phyloP scores from a whole-genome alignment of 371 early-diverging fungal species.

The Mortierella sp. region DNA sequence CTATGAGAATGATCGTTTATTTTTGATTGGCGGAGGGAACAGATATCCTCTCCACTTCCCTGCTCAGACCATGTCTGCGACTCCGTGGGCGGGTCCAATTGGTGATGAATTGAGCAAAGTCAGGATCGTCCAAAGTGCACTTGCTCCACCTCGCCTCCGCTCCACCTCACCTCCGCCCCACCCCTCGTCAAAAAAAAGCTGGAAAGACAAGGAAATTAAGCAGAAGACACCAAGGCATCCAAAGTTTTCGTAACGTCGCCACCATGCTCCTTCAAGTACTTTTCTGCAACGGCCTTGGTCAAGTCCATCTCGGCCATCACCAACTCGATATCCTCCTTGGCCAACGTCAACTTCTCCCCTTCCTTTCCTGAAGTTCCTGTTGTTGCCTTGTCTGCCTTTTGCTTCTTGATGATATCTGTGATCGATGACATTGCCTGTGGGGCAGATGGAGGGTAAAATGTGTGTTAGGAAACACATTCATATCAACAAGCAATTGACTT shows the following conservation, averaged over 20 bases:
- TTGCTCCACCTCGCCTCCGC: no score
- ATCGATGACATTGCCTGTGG: slow-evolving; percentile 42
- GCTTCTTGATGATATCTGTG: slow-evolving; percentile 52
- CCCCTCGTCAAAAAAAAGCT: not conserved
- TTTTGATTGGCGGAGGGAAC: no score
- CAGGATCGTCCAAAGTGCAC: no score
- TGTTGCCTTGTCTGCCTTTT: slow-evolving; percentile 50
- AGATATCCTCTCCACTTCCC: no score
- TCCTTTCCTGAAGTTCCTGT: slow-evolving; percentile 33
- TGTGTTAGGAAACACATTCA: not conserved
- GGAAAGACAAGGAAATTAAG: not conserved
- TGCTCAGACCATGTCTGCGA: no score
- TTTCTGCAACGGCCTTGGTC: slow-evolving; percentile 49
- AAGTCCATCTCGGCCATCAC: slow-evolving; percentile 52
- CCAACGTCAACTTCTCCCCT: slow-evolving; percentile 35
- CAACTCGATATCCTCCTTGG: slow-evolving; percentile 51
- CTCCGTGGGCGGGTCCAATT: no score
- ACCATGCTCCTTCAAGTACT: slow-evolving; percentile 51
- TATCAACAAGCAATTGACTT: not conserved
- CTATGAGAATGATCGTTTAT: no score
- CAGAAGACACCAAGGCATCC: slow-evolving; percentile 41
- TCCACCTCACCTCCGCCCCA: not conserved
- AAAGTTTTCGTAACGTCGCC: slow-evolving; percentile 45
- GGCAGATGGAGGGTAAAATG: not conserved
- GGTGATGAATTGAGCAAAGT: no score